A percentile compares a stretch with the other conserved stretches of the same genome.
phyloP scores from a whole-genome alignment of 495 filamentous ascomycete genomes.

The Letharia columbiana region DNA sequence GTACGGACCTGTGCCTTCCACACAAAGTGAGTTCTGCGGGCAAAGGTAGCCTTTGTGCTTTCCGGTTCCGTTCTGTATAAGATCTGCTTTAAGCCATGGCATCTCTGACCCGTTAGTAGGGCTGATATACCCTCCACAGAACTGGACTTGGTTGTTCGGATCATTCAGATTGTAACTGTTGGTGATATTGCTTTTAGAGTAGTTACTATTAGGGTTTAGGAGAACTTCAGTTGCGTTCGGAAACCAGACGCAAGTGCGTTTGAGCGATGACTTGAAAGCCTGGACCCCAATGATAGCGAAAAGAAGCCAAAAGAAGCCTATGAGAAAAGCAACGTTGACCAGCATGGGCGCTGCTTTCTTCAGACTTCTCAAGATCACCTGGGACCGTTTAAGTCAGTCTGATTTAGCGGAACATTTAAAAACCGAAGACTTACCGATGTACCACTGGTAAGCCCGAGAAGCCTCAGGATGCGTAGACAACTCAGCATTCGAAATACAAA shows the following conservation, averaged over 20 bases:
- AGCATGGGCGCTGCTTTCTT: slow-evolving; percentile 92
- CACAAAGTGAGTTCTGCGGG: slow-evolving; percentile 69
- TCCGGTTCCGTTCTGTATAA: slow-evolving; percentile 33
- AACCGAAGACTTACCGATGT: slow-evolving; percentile 54
- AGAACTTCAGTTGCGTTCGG: slow-evolving; percentile 33
- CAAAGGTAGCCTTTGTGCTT: slow-evolving; percentile 85
- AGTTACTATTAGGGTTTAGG: slow-evolving; percentile 21
- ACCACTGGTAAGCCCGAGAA: slow-evolving; percentile 83
- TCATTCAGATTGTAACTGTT: slow-evolving; percentile 37
- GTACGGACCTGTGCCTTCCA: slow-evolving; percentile 71
- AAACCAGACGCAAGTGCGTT: slow-evolving; percentile 80
- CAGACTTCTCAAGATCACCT: slow-evolving; percentile 87
- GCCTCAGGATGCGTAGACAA: slow-evolving; percentile 80
- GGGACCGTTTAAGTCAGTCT: slow-evolving; percentile 25
- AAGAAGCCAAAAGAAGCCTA: slow-evolving; percentile 97
- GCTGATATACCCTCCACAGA: slow-evolving; percentile 79
- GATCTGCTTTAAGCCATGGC: slow-evolving; percentile 57
- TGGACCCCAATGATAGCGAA: slow-evolving; percentile 97
- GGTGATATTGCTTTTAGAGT: not conserved
- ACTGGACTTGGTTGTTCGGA: slow-evolving; percentile 52
- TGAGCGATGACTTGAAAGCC: slow-evolving; percentile 92
- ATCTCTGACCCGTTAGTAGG: slow-evolving; percentile 43
- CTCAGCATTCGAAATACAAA: slow-evolving; percentile 96
- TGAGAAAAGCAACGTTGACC: slow-evolving; percentile 90
- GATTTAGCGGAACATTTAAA: not conserved